Evolutionary conservation across 1,284 basidiomycete species (phyloP).

Genomic region (Rhodotorula sp.): DNA sequence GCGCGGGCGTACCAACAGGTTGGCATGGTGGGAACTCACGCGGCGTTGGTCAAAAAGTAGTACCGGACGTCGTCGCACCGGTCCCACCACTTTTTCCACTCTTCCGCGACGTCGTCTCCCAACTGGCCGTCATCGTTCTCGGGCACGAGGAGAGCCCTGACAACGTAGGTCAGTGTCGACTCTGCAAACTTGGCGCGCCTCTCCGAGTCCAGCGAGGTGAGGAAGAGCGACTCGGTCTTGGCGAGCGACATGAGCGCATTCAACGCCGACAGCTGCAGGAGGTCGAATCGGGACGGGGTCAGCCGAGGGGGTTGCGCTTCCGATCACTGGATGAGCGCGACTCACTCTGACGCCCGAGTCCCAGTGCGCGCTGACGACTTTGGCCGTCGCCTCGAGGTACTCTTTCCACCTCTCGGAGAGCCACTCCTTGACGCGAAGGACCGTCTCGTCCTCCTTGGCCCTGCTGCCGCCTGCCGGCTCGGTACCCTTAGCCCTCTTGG

Average conservation of each 20-base stretch:
- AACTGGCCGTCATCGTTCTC: constrained; percentile 46
- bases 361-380: constrained; percentile 34
- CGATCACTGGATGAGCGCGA: not conserved
- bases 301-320: not conserved
- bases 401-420: constrained; percentile 40
- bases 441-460: constrained; percentile 23
- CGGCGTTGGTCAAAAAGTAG: constrained; percentile 82
- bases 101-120: constrained; percentile 59
- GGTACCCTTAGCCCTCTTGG: constrained; percentile 36
- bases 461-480: constrained; percentile 7
- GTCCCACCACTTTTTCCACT: constrained; percentile 63
- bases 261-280: constrained; percentile 37
- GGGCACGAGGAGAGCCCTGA: constrained; percentile 58
- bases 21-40: constrained; percentile 40
- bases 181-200: constrained; percentile 60
- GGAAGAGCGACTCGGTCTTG: constrained; percentile 39
- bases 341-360: constrained; percentile 38
- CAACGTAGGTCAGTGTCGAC: constrained; percentile 65
- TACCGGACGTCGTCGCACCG: constrained; percentile 77
- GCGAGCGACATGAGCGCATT: constrained; percentile 43
- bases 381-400: constrained; percentile 36
- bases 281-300: not conserved
- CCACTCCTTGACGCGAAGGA: constrained; percentile 43
- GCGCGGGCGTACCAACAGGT: too few relatives aligned
- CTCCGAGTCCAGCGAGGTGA: constrained; percentile 39